phyloP scores from a whole-genome alignment of 1,284 basidiomycete species.

The Tylopilus microsporus region DNA sequence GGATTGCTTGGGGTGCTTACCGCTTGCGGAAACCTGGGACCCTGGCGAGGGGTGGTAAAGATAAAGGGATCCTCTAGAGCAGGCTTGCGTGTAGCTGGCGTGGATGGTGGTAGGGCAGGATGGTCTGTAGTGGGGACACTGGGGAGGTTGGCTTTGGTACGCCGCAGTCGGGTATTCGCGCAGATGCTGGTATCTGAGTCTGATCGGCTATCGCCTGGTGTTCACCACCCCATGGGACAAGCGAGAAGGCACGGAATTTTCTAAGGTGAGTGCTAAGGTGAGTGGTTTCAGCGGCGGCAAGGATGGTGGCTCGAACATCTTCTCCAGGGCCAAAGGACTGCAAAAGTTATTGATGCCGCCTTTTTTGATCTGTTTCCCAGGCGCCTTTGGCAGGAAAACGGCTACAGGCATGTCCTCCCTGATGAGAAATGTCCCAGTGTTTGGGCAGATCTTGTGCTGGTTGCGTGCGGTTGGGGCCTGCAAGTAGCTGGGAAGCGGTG shows the following conservation, averaged over 20 bases:
- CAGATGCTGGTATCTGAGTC: constrained; percentile 20
- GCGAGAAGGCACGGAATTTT: constrained; percentile 35
- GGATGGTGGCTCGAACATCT: constrained; percentile 88
- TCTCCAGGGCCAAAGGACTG: constrained; percentile 76
- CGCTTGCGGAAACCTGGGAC: constrained; percentile 38
- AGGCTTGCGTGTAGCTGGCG: constrained; percentile 27
- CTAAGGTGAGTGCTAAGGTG: constrained; percentile 25
- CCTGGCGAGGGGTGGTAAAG: constrained; percentile 57
- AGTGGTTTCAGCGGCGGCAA: constrained; percentile 43
- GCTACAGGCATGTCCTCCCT: constrained; percentile 60
- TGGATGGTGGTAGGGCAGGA: constrained; percentile 15
- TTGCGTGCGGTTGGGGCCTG: constrained; percentile 37
- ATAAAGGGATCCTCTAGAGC: constrained; percentile 65
- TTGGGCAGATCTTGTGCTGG: constrained; percentile 28
- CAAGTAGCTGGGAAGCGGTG: constrained; percentile 53
- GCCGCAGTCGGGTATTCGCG: constrained; percentile 5
- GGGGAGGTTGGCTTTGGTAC: constrained; percentile 13
- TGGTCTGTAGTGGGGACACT: constrained; percentile 15
- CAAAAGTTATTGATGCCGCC: constrained; percentile 74
- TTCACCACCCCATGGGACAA: constrained; percentile 29
- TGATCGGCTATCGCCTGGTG: constrained; percentile 27
- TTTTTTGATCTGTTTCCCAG: constrained; percentile 55
- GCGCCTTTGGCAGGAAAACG: constrained; percentile 60
- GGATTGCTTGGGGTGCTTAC: constrained; percentile 54
- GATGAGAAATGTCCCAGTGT: constrained; percentile 69